These are phyloP conservation scores for Warburgia ugandensis DNA, from an alignment of 164 flowering plant genomes.

Conservation along the genomic window DNA sequence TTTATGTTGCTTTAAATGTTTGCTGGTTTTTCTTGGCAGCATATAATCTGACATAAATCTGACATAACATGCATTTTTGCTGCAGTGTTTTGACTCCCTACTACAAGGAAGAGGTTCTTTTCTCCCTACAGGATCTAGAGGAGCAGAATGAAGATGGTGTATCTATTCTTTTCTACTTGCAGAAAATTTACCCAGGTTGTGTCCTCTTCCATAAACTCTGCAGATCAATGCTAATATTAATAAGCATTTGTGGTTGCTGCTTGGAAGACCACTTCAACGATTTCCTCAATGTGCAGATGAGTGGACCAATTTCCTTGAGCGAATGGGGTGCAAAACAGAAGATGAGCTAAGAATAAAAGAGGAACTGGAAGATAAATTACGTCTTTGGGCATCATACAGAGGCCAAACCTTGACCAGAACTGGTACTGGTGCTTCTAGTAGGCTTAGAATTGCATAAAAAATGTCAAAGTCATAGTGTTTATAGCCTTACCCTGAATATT, in stretches of 20 bases:
- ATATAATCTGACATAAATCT: background rate
- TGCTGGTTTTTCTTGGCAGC: too few relatives aligned
- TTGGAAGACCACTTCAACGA: background rate
- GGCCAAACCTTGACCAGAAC: conserved; percentile 93
- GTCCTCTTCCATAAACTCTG: background rate
- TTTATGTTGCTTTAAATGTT: too few relatives aligned
- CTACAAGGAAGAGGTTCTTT: conserved; percentile 85
- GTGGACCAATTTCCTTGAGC: conserved; percentile 87
- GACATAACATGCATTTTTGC: background rate
- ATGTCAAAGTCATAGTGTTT: background rate
- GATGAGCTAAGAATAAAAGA: conserved; percentile 49
- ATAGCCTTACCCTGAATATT: background rate
- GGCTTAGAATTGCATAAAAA: background rate
- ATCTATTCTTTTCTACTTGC: conserved; percentile 91
- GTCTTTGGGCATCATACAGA: conserved; percentile 95
- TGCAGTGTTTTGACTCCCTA: conserved; percentile 92
- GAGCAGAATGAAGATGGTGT: conserved; percentile 88
- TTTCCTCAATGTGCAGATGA: conserved; percentile 46
- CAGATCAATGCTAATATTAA: background rate
- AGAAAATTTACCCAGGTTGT: conserved; percentile 91
- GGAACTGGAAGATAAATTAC: conserved; percentile 63
- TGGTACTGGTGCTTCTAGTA: conserved; percentile 29
- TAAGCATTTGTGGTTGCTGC: background rate
- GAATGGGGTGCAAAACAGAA: conserved; percentile 46
- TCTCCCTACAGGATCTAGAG: conserved; percentile 65